Percentiles rank a stretch among this genome's conserved stretches.
Conservation (phyloP, 2,329 filamentous ascomycete species). For the Aspergillus neoniger region DNA sequence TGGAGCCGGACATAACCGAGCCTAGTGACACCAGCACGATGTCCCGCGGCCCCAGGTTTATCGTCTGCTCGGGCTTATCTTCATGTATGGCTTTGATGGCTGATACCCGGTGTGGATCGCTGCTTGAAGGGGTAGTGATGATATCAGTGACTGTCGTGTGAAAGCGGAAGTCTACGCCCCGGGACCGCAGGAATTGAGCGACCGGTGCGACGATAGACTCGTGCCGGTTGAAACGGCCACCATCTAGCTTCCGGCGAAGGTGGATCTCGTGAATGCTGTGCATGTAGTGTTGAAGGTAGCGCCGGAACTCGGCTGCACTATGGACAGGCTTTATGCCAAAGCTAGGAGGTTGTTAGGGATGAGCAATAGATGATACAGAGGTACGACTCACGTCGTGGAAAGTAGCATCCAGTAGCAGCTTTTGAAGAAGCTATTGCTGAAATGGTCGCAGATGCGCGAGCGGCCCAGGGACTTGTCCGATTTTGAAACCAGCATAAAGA, state of each 20-base stretch:
- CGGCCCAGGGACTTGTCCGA: constrained; percentile 20
- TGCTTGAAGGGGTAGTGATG: constrained; percentile 12
- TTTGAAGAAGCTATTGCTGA: constrained; percentile 24
- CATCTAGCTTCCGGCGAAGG: constrained; percentile 21
- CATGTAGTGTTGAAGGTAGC: constrained; percentile 26
- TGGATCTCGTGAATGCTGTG: constrained; percentile 25
- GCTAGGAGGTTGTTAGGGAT: constrained; percentile 12
- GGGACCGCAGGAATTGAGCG: constrained; percentile 24
- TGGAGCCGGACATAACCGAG: constrained; percentile 41
- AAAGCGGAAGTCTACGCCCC: constrained; percentile 32
- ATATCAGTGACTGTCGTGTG: constrained; percentile 30
- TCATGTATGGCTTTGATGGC: constrained; percentile 26
- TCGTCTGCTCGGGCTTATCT: constrained; percentile 18
- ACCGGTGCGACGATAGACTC: constrained; percentile 30
- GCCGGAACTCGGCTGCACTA: constrained; percentile 32
- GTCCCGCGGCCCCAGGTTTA: constrained; percentile 33
- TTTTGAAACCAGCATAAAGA: constrained; percentile 21
- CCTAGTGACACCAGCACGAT: constrained; percentile 45
- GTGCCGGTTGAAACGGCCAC: constrained; percentile 27
- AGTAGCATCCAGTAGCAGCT: constrained; percentile 31
- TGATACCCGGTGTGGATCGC: constrained; percentile 24
- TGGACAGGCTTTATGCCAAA: constrained; percentile 33
- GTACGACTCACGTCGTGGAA: constrained; percentile 23
- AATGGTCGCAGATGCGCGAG: constrained; percentile 21
- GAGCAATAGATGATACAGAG: not conserved